Conservation (phyloP, 208 protist species). For the Phytomonas sp. region DNA sequence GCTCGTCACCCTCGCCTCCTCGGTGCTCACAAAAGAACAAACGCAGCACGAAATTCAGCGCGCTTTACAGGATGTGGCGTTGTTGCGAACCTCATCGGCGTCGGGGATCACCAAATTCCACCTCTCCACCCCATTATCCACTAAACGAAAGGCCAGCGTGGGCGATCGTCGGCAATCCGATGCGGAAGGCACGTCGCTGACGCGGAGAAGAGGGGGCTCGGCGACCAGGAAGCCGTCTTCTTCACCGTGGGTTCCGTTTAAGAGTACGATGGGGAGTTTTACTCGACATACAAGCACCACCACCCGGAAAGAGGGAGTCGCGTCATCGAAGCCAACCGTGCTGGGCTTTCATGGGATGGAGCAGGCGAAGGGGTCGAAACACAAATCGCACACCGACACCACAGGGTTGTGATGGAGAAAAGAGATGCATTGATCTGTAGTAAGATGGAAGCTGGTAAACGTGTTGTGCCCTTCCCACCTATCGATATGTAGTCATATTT, state of each 20-base stretch:
- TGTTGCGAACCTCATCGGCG: neutral
- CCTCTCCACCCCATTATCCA: neutral
- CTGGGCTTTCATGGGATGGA: too few species aligned
- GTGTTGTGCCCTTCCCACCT: neutral
- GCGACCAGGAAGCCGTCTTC: too few species aligned
- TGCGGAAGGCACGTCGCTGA: too few species aligned
- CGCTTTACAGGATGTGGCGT: neutral
- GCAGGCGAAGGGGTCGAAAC: too few species aligned
- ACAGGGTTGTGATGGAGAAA: too few species aligned
- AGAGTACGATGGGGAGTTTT: too few species aligned
- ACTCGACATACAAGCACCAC: too few species aligned
- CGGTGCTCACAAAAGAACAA: conserved; percentile 55
- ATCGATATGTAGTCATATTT: neutral
- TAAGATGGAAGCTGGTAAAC: neutral
- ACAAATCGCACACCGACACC: neutral
- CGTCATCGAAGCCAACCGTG: too few species aligned
- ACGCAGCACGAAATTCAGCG: conserved; percentile 19
- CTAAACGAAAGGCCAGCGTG: neutral
- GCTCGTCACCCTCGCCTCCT: conserved; percentile 41
- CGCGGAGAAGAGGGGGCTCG: too few species aligned
- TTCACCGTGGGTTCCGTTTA: too few species aligned
- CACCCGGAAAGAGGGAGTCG: too few species aligned
- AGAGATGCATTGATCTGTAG: neutral
- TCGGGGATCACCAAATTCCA: neutral
- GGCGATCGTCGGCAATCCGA: too few species aligned